phyloP scores from a whole-genome alignment of 371 early-diverging fungal species.

The Apophysomyces elegans region DNA sequence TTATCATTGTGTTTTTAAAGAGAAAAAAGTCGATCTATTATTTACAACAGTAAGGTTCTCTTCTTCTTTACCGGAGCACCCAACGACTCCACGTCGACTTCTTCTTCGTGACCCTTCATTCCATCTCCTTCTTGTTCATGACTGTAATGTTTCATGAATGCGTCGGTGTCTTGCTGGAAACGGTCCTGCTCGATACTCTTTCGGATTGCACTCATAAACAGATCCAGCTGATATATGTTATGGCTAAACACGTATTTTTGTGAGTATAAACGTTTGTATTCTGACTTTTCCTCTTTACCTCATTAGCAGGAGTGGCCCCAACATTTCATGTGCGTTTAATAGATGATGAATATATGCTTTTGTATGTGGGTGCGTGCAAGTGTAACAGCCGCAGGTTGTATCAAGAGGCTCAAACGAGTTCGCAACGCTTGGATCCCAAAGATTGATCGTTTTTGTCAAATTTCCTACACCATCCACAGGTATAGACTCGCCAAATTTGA shows the following conservation, averaged over 20 bases:
- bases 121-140: slow-evolving; percentile 37
- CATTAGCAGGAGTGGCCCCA: slow-evolving; percentile 77
- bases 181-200: slow-evolving; percentile 56
- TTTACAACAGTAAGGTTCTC: slow-evolving; percentile 38
- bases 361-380: slow-evolving; percentile 69
- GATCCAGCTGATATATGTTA: slow-evolving; percentile 67
- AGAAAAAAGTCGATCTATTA: neutral
- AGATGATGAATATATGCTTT: slow-evolving; percentile 82
- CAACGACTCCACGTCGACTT: slow-evolving; percentile 43
- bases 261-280: neutral
- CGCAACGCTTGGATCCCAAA: slow-evolving; percentile 56
- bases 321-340: slow-evolving; percentile 78
- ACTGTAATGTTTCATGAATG: slow-evolving; percentile 52
- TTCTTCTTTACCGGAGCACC: slow-evolving; percentile 49
- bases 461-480: slow-evolving; percentile 5
- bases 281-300: slow-evolving; percentile 34
- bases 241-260: slow-evolving; percentile 47
- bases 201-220: slow-evolving; percentile 67
- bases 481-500: slow-evolving; percentile 38
- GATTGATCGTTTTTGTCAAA: slow-evolving; percentile 46
- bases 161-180: slow-evolving; percentile 51
- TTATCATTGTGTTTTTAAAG: no score
- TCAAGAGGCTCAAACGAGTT: slow-evolving; percentile 67
- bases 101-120: slow-evolving; percentile 39
- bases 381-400: slow-evolving; percentile 64